Base-by-base conservation (phyloP, 2,329 filamentous ascomycete species). In the Fusarium sp. region DNA sequence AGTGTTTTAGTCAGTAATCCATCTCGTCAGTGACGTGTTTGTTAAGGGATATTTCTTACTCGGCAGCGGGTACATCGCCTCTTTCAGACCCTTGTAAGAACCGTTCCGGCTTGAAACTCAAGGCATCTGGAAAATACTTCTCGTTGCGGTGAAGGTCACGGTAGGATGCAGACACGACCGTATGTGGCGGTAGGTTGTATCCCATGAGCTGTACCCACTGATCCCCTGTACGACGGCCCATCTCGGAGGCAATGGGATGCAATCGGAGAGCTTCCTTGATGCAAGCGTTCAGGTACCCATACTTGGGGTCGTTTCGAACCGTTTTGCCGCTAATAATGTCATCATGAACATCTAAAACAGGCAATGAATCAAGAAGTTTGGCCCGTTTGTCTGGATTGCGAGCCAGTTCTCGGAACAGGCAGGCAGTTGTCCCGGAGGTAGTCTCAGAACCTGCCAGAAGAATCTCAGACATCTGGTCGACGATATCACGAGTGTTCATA, bases 221-320 rank as follows among this genome's bases (percentile, higher is more conserved):
- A 30, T 45, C 38, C 2, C 57, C 57, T n/a, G 57, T 60, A 8
- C 57, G 57, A 10, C 57, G 57, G 9, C 57, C 57, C 57, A 60
- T 60, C 57, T 60, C 57, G 15, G 57, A 60, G 10, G 57, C 57
- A 35, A 60, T 60, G 22, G 57, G 57, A 45, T 60, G 57, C 57
- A 60, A 15, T 9, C 57, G 57, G 57, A 60, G 57, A 22, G 22
- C 25, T n/a, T 60, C 57, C 57, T 60, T 60, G 57, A 60, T 60
- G 57, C 57, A 60, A 14, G 35, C 57, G 5, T 60, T 22, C 5
- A 60, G 35, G n/a, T 60, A 60, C 12, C 14, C 17, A 14, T 60
- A 60, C 12, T 33, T 15, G 10, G 57, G 57, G n/a, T 30, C 14
- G 57, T 6, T 60, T 4, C 57, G 57, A 12, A 60, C 57, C 20